phyloP scores from a whole-genome alignment of 2,329 filamentous ascomycete genomes.

The Alternaria infectoria region DNA sequence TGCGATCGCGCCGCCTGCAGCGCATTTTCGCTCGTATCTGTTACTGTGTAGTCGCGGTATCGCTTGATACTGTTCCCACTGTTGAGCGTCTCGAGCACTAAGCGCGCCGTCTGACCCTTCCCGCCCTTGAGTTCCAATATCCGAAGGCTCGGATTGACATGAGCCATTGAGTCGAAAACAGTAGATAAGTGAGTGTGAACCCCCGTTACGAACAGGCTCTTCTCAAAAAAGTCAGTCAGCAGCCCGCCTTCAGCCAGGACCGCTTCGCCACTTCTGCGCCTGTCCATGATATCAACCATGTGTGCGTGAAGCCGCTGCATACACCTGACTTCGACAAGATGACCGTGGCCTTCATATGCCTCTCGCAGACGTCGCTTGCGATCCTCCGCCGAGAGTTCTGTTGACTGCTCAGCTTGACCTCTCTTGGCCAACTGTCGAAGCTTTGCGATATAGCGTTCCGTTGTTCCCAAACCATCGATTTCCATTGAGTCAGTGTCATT shows the following conservation, averaged over 20 bases:
- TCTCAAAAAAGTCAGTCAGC: constrained; percentile 14
- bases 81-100: not conserved
- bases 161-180: constrained; percentile 44
- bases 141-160: constrained; percentile 44
- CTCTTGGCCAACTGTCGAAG: not conserved
- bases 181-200: constrained; percentile 17
- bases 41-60: constrained; percentile 24
- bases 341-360: not conserved
- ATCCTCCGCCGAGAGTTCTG: not conserved
- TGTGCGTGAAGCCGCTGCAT: not conserved
- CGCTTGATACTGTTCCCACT: constrained; percentile 1
- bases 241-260: constrained; percentile 10
- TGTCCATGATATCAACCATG: not conserved
- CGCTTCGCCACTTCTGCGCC: constrained; percentile 11
- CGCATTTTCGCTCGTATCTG: not conserved
- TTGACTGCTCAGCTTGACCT: not conserved
- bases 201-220: constrained; percentile 10
- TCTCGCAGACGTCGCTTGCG: not conserved
- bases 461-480: not conserved
- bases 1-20: not conserved
- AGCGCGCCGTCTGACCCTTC: constrained; percentile 11
- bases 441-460: not conserved
- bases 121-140: constrained; percentile 43
- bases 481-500: not conserved
- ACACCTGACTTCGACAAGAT: not conserved